Evolutionary conservation across 192 early-diverging fungal genomes (phyloP), one percentile per base, ranked within the genome.

Genomic region (Coemansia guatemalensis): DNA sequence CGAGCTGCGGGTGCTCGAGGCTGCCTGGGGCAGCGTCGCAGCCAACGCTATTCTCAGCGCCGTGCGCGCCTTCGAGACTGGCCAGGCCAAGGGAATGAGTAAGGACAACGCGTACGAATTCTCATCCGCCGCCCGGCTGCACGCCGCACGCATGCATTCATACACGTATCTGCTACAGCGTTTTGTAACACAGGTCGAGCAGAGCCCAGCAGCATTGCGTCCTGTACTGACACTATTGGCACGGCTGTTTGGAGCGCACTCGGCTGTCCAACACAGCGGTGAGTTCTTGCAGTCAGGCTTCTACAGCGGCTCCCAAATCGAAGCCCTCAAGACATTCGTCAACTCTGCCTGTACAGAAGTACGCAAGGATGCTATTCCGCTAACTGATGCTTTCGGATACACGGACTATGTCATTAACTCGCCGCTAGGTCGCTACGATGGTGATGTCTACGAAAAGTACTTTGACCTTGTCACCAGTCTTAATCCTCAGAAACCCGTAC

Each of bases 351-450:
- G 91, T 78, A 73, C 80, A 11, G 78, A 74, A 32, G 76, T 96
- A n/a, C 86, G 94, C 58, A 78, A 86, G 52, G 88, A 94, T 60
- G 89, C 89, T 41, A 88, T 96, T 78, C 86, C 91, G 8, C 73
- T 93, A 39, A 91, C 91, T 21, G 94, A 96, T 73, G 82, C 92
- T 22, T 96, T 94, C 80, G 93, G 91, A 67, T 90, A 89, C 81
- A 85, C 88, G 11, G 94, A 96, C 73, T 94, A 90, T 69, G 87
- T 96, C 24, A 77, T 96, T 65, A 93, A 92, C 82, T 91, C 91
- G 53, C 94, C 94, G 23, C 71, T 96, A 21, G 94, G 94, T 53
- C 84, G 89, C 39, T 87, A 84, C 68, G 93, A 94, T 58, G 94
- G 94, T 56, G 85, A 94, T 70, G 86, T 93, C 11, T 94, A 92